Percentiles rank a stretch among this genome's conserved stretches.
Evolutionary conservation across 495 filamentous ascomycete genomes (phyloP).

Genomic region (Annulohypoxylon moriforme): DNA sequence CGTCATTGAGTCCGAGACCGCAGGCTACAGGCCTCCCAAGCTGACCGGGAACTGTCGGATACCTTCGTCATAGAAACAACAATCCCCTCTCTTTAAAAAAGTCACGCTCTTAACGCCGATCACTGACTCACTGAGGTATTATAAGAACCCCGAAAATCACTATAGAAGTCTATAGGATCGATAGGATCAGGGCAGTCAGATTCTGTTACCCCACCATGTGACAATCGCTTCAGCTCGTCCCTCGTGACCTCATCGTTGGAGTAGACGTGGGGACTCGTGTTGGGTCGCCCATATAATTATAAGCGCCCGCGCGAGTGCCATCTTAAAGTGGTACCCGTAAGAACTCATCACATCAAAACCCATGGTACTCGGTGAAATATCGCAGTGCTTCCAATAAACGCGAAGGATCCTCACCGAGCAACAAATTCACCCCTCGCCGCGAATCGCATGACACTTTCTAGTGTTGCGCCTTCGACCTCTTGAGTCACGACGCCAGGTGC

Average conservation of each 20-base stretch:
- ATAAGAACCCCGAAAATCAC: background rate
- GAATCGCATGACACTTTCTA: conserved; percentile 66
- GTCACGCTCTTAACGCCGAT: background rate
- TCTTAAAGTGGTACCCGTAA: background rate
- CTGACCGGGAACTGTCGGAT: conserved; percentile 20
- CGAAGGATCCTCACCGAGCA: conserved; percentile 14
- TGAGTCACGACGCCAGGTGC: conserved; percentile 45
- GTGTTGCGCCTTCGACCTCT: conserved; percentile 48
- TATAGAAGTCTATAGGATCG: background rate
- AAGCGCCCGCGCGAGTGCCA: background rate
- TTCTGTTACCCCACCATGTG: conserved; percentile 1
- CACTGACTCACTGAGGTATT: conserved; percentile 9
- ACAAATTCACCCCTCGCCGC: conserved; percentile 61
- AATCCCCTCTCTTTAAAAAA: background rate
- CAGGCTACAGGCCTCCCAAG: background rate
- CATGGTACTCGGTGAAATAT: background rate
- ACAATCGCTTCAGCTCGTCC: background rate
- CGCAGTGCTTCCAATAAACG: background rate
- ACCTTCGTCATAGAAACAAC: background rate
- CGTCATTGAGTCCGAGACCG: conserved; percentile 11
- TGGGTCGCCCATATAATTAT: background rate
- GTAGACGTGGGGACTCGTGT: background rate
- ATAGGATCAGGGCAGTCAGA: background rate
- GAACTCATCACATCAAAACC: background rate
- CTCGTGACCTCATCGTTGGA: background rate